Conservation (phyloP, 768 basidiomycete species). For the Suillus tomentosus region DNA sequence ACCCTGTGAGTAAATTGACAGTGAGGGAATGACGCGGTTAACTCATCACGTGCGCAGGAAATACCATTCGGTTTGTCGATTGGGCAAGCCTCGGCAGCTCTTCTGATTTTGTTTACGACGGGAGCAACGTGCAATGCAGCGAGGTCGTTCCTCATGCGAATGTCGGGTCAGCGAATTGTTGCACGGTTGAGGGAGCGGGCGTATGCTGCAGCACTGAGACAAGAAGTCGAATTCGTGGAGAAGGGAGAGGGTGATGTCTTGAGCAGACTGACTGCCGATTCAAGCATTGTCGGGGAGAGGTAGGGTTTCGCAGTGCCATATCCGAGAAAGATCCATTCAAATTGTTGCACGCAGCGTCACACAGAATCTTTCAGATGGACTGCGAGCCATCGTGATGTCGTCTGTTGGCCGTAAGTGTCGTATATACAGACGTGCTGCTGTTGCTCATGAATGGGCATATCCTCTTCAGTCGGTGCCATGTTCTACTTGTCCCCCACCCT, state of each 20-base stretch:
- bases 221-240: slow-evolving; percentile 94
- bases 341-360: slow-evolving; percentile 54
- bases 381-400: slow-evolving; percentile 87
- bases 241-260: slow-evolving; percentile 92
- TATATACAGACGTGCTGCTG: not conserved
- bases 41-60: slow-evolving; percentile 43
- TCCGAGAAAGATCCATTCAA: slow-evolving; percentile 6
- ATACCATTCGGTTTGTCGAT: slow-evolving; percentile 81
- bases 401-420: slow-evolving; percentile 80
- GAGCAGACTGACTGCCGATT: slow-evolving; percentile 88
- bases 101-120: slow-evolving; percentile 79
- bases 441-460: not conserved
- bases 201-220: slow-evolving; percentile 79
- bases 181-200: slow-evolving; percentile 81
- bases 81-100: slow-evolving; percentile 73
- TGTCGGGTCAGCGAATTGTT: slow-evolving; percentile 90
- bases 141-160: slow-evolving; percentile 81
- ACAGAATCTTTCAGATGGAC: slow-evolving; percentile 77
- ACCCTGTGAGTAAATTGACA: slow-evolving; percentile 50
- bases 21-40: not conserved
- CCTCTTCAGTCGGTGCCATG: slow-evolving; percentile 82
- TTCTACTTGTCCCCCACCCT: slow-evolving; percentile 88
- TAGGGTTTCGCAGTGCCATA: slow-evolving; percentile 27
- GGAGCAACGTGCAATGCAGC: slow-evolving; percentile 88
- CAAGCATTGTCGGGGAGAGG: slow-evolving; percentile 93